Evolutionary conservation across 2,329 filamentous ascomycete genomes (phyloP).

Genomic region (Alternaria consortialis): DNA sequence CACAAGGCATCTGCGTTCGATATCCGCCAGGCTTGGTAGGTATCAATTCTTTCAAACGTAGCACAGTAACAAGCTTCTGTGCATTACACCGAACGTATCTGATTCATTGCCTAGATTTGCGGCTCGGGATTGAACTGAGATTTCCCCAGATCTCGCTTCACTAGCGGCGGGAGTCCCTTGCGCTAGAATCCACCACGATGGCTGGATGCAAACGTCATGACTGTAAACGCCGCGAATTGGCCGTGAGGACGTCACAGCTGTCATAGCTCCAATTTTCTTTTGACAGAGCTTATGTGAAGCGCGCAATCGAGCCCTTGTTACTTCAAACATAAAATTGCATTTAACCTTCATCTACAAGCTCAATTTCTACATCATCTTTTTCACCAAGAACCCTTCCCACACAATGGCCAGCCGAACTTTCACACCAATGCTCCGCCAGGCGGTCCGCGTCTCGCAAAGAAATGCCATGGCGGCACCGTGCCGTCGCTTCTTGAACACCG

Average conservation of each 20-base stretch:
- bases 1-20: not conserved
- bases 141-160: slow-evolving; percentile 16
- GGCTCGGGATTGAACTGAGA: not conserved
- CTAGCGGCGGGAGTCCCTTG: slow-evolving; percentile 24
- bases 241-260: slow-evolving; percentile 6
- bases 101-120: not conserved
- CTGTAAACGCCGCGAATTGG: slow-evolving; percentile 1
- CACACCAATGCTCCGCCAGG: slow-evolving; percentile 22
- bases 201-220: slow-evolving; percentile 20
- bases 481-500: slow-evolving; percentile 51
- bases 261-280: slow-evolving; percentile 7
- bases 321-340: not conserved
- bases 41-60: accelerated
- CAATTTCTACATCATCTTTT: not conserved
- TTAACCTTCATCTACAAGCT: not conserved
- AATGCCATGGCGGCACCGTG: slow-evolving; percentile 1
- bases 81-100: not conserved
- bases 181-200: slow-evolving; percentile 9
- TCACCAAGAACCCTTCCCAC: not conserved
- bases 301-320: not conserved
- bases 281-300: not conserved
- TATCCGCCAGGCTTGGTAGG: not conserved
- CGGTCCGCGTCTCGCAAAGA: slow-evolving; percentile 19
- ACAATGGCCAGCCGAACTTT: slow-evolving; percentile 29
- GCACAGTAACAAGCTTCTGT: not conserved